Evolutionary conservation across 108 stramenopile genomes (phyloP).

Genomic region (Parmales sp.): DNA sequence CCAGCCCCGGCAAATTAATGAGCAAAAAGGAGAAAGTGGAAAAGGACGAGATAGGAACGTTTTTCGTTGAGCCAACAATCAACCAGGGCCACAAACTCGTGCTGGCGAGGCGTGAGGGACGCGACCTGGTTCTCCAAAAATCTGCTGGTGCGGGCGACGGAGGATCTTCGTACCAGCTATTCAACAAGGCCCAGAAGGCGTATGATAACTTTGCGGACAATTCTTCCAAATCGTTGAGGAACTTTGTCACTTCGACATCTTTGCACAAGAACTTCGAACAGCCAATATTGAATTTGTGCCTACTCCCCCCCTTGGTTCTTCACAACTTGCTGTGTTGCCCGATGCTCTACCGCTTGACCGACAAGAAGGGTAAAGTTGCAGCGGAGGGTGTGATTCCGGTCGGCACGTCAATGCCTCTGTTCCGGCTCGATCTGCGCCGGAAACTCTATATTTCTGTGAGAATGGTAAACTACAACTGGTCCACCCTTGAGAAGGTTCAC

Average conservation of each 20-base stretch:
- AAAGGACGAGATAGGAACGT: not conserved
- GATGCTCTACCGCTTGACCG: not conserved
- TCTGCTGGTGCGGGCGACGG: not conserved
- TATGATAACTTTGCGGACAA: not conserved
- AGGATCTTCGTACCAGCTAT: not conserved
- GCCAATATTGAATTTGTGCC: not conserved
- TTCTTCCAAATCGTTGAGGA: not conserved
- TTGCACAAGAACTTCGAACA: not conserved
- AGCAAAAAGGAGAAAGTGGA: not conserved
- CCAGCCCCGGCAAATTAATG: too few species aligned
- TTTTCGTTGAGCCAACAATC: not conserved
- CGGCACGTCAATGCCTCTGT: not conserved
- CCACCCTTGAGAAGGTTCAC: slow-evolving; percentile 1
- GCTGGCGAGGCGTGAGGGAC: not conserved
- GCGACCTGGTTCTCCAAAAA: not conserved
- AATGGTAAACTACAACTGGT: slow-evolving; percentile 1
- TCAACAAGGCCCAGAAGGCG: slow-evolving; percentile 9
- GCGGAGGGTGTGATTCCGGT: slow-evolving; percentile 6
- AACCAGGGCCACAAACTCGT: slow-evolving; percentile 4
- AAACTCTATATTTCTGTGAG: not conserved
- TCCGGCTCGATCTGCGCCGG: not conserved
- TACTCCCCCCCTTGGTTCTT: not conserved
- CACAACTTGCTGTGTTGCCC: slow-evolving; percentile 1
- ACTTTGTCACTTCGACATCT: not conserved
- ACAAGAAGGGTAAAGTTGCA: not conserved